Conservation (phyloP, 139 green algal genomes). For the Edaphochlamys debaryana region DNA sequence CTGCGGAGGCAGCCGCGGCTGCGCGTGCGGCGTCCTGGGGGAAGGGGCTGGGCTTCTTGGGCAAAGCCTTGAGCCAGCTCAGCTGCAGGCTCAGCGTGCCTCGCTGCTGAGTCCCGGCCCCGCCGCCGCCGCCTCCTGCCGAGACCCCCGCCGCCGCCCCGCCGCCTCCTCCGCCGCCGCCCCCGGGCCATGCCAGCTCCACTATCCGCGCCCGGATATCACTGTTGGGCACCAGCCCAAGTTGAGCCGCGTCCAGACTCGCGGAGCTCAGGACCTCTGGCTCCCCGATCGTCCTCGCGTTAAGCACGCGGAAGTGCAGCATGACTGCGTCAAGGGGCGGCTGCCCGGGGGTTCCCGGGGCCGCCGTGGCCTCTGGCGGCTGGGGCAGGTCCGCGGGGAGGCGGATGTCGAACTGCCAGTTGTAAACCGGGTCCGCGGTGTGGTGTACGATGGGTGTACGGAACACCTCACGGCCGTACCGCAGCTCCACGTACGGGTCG, state of each 20-base stretch:
- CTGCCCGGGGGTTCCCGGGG: neutral
- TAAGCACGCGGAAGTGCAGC: slow-evolving; percentile 21
- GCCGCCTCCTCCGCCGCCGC: neutral
- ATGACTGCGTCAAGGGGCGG: neutral
- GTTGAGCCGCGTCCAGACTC: neutral
- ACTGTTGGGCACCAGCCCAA: slow-evolving; percentile 1
- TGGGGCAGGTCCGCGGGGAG: slow-evolving; percentile 12
- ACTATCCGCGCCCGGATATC: neutral
- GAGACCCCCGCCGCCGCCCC: too few relatives aligned
- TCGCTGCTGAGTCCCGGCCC: too few relatives aligned
- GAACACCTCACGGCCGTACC: slow-evolving; percentile 50
- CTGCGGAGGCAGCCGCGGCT: neutral
- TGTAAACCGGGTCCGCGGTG: slow-evolving; percentile 42
- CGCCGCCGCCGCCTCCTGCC: neutral
- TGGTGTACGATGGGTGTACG: slow-evolving; percentile 49
- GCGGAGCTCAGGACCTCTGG: slow-evolving; percentile 7
- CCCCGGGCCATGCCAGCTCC: neutral
- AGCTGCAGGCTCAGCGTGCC: slow-evolving; percentile 33
- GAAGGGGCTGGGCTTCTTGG: slow-evolving; percentile 24
- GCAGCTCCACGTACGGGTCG: slow-evolving; percentile 50
- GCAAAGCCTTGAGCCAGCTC: slow-evolving; percentile 22
- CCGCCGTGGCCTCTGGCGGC: neutral
- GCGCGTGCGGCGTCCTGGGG: slow-evolving; percentile 8
- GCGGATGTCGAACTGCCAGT: slow-evolving; percentile 49
- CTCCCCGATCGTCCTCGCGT: slow-evolving; percentile 25